Percentiles rank a stretch among this genome's conserved stretches.
Evolutionary conservation across 768 basidiomycete species (phyloP).

Genomic region (Lactarius psammicola): DNA sequence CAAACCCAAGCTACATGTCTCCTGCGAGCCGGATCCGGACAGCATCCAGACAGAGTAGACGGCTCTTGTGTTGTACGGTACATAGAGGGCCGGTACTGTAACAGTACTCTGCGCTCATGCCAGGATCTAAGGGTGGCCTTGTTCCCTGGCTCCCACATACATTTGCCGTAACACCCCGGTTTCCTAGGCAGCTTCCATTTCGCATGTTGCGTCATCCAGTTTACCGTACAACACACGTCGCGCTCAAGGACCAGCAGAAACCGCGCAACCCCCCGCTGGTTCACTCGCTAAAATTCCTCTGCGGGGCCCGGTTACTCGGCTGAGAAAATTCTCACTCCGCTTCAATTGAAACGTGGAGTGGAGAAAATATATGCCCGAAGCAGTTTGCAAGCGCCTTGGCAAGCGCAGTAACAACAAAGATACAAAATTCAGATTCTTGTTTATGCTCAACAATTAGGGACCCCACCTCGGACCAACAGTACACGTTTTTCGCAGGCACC

Average conservation of each 20-base stretch:
- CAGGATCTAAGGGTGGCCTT: not conserved
- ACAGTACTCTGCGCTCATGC: too few species aligned
- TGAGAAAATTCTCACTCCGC: not conserved
- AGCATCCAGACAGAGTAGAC: not conserved
- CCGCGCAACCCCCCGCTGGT: not conserved
- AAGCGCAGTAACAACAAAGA: not conserved
- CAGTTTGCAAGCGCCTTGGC: not conserved
- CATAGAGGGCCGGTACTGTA: not conserved
- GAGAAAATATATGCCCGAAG: not conserved
- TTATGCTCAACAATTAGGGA: not conserved
- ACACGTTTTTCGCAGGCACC: not conserved
- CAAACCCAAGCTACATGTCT: not conserved
- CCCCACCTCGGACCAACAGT: not conserved
- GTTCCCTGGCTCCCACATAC: not conserved
- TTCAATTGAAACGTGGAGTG: not conserved
- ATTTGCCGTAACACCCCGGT: not conserved
- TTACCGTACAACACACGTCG: not conserved
- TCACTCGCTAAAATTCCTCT: conserved; percentile 4
- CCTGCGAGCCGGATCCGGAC: not conserved
- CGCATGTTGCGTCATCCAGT: not conserved
- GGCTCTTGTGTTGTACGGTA: not conserved
- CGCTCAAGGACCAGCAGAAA: not conserved
- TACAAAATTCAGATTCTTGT: not conserved
- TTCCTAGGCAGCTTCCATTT: not conserved
- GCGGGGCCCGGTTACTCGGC: not conserved